phyloP scores from a whole-genome alignment of 495 filamentous ascomycete genomes.

The Pseudomonodictys pantanalensis region DNA sequence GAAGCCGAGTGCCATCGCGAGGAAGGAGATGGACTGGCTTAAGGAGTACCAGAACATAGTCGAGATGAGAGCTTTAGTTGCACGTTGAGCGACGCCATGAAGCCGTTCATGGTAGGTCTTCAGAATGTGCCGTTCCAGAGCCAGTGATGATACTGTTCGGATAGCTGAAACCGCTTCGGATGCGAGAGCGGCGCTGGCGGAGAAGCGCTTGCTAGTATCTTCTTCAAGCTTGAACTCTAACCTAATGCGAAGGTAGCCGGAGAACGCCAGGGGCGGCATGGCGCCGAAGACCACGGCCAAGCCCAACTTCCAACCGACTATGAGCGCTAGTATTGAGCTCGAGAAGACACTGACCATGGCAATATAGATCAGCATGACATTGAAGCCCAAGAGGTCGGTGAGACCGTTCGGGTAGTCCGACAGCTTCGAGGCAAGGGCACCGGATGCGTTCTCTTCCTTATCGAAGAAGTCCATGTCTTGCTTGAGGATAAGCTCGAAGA shows the following conservation, averaged over 20 bases:
- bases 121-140: conserved; percentile 39
- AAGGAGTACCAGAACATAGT: conserved; percentile 68
- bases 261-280: conserved; percentile 33
- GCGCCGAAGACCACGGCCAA: conserved; percentile 39
- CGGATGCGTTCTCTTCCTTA: conserved; percentile 76
- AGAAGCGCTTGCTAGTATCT: conserved; percentile 32
- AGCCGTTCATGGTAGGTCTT: conserved; percentile 20
- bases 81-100: conserved; percentile 12
- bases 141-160: conserved; percentile 54
- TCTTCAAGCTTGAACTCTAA: conserved; percentile 43
- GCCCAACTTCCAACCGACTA: conserved; percentile 39
- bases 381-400: conserved; percentile 36
- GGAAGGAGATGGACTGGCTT: conserved; percentile 78
- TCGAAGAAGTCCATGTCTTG: conserved; percentile 93
- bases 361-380: conserved; percentile 38
- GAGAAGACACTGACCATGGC: conserved; percentile 36
- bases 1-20: conserved; percentile 80
- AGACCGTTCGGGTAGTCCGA: conserved; percentile 50
- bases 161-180: conserved; percentile 55
- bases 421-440: conserved; percentile 69
- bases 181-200: conserved; percentile 41
- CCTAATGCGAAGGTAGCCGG: conserved; percentile 44
- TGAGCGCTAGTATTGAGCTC: conserved; percentile 34
- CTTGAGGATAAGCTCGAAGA: conserved; percentile 83
- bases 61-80: conserved; percentile 24